Base-by-base conservation (phyloP, 1,284 basidiomycete species). In the Meripilus lineatus region DNA sequence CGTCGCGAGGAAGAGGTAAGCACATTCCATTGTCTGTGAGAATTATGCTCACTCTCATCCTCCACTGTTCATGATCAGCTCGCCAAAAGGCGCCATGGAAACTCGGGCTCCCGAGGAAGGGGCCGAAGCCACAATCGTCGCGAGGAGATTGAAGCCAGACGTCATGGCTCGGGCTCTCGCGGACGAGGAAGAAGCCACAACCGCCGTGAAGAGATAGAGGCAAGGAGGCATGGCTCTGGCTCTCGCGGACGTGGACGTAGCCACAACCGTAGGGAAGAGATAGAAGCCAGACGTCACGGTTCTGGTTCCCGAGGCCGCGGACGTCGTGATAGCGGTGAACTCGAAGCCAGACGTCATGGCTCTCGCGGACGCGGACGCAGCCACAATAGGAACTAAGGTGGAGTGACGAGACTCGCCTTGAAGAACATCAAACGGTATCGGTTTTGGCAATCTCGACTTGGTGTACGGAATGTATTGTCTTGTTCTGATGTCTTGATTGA, bases 261-360 rank as follows among this genome's bases (percentile, higher is more conserved):
- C 13, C 46, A 39, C 21, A 26, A 25, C 24, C 15, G 40, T 14
- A 26, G 42, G 23, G 52, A 38, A 20, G 36, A 38, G 2, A 40
- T 53, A 3, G 46, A 45, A 4, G 44, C 49, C 26, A 50, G 55
- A 38, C 34, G 54, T 13, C 53, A 55, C 33, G 56, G 57, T 11
- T 56, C 55, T 8, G 46, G 49, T 1, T 38, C 50, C 3, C 37
- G 53, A 22, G 53, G 51, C 25, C 47, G 53, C 17, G 20, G 36
- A 13, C 11, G 20, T 22, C 26, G 24, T 21, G n/a, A 21, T 26
- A 13, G 22, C 8, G 38, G 18, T 14, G 38, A 44, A n/a, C 38
- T 46, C 24, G n/a, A 40, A 17, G 40, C 21, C 21, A 46, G 49
- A 13, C 42, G 15, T 5, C 44, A 46, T 25, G 24, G 47, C 11